A percentile compares a stretch with the other conserved stretches of the same genome.
These are phyloP conservation scores for Hygrophoropsis aurantiaca DNA, from an alignment of 768 basidiomycete genomes.

Conservation along the genomic window DNA sequence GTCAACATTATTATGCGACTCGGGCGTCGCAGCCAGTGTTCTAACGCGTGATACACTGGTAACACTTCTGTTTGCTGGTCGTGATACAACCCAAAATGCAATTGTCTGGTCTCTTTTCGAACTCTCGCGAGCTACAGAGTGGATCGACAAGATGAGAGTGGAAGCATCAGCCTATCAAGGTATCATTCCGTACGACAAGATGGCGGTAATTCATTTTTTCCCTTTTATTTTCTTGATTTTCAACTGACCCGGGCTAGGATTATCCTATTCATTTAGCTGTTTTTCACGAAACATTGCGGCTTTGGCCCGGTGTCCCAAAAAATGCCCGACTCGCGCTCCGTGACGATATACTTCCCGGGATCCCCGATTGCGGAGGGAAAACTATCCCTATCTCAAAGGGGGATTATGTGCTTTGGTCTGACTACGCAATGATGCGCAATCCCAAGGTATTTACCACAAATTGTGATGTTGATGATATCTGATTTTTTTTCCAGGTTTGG, in stretches of 20 bases:
- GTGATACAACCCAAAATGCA: conserved; percentile 12
- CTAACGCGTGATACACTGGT: conserved; percentile 11
- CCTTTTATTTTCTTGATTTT: not conserved
- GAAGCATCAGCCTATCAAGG: conserved; percentile 2
- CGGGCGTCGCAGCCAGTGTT: not conserved
- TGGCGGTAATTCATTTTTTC: not conserved
- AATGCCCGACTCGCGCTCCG: not conserved
- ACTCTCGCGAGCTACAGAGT: conserved; percentile 7
- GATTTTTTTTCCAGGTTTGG: not conserved
- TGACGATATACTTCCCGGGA: not conserved
- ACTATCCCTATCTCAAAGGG: not conserved
- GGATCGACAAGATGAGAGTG: conserved; percentile 9
- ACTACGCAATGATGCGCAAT: not conserved
- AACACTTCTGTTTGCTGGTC: conserved; percentile 13
- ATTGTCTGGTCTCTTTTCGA: conserved; percentile 13
- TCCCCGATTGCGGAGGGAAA: not conserved
- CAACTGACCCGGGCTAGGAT: not conserved
- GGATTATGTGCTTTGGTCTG: not conserved
- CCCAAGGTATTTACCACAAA: not conserved
- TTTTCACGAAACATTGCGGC: conserved; percentile 6
- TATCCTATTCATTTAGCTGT: conserved; percentile 15
- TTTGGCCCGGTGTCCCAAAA: not conserved
- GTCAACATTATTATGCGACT: conserved; percentile 2
- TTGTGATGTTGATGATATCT: not conserved
- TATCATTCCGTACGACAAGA: not conserved